These are phyloP conservation scores for Globisporangium sylvaticum DNA, from an alignment of 352 stramenopile genomes.

Conservation along the genomic window DNA sequence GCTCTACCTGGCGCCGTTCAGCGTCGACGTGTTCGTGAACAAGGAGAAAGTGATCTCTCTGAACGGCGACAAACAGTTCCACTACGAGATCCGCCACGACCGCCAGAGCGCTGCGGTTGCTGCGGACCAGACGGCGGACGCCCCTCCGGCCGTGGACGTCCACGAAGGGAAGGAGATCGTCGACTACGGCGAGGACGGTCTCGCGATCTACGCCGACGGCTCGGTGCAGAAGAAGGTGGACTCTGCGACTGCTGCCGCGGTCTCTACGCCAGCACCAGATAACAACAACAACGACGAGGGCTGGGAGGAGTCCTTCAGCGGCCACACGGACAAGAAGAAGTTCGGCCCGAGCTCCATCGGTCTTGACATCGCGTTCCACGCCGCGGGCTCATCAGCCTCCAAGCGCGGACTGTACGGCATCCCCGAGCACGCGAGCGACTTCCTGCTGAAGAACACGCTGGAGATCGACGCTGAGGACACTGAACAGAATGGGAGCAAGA, in stretches of 20 bases:
- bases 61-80: conserved; percentile 63
- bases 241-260: conserved; percentile 19
- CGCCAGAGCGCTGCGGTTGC: conserved; percentile 33
- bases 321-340: conserved; percentile 87
- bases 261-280: conserved; percentile 6
- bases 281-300: conserved; percentile 61
- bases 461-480: conserved; percentile 11
- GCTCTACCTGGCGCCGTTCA: conserved; percentile 46
- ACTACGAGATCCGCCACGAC: conserved; percentile 79
- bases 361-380: conserved; percentile 93
- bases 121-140: conserved; percentile 14
- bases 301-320: conserved; percentile 94
- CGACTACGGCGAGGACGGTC: conserved; percentile 97
- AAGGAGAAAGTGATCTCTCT: conserved; percentile 59
- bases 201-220: conserved; percentile 96
- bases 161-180: conserved; percentile 92
- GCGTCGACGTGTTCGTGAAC: conserved; percentile 65
- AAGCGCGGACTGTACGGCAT: conserved; percentile 93
- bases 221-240: conserved; percentile 56
- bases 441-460: conserved; percentile 92
- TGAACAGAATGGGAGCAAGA: conserved; percentile 8
- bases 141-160: conserved; percentile 45
- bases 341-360: conserved; percentile 92
- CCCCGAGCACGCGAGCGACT: conserved; percentile 95
- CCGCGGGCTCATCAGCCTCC: conserved; percentile 32